Evolutionary conservation across 2,329 filamentous ascomycete species (phyloP).

Genomic region (Zymoseptoria crescenta): DNA sequence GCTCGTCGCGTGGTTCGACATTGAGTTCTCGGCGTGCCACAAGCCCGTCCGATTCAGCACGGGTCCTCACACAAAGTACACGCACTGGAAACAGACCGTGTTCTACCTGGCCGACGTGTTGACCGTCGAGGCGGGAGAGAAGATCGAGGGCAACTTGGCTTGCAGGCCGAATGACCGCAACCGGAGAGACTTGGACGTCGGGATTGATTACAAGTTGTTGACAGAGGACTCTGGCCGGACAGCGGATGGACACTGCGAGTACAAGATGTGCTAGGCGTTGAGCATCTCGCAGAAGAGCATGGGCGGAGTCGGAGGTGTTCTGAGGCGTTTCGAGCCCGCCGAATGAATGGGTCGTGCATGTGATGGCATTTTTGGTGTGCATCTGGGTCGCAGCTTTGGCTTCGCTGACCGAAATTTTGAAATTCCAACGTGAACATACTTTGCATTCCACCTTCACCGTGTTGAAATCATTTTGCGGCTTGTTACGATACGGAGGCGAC

Average conservation of each 20-base stretch:
- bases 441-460: not conserved
- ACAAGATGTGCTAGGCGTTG: conserved; percentile 55
- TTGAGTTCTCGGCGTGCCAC: conserved; percentile 96
- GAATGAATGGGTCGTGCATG: conserved; percentile 1
- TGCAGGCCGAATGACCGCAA: conserved; percentile 93
- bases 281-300: conserved; percentile 4
- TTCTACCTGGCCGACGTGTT: conserved; percentile 94
- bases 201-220: conserved; percentile 71
- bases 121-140: conserved; percentile 82
- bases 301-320: conserved; percentile 6
- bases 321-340: conserved; percentile 4
- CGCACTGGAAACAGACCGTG: conserved; percentile 99
- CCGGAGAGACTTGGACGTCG: conserved; percentile 88
- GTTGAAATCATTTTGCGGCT: not conserved
- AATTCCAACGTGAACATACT: not conserved
- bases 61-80: conserved; percentile 96
- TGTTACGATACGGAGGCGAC: not conserved
- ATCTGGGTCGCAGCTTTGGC: conserved; percentile 31
- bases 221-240: conserved; percentile 64
- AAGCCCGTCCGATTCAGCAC: conserved; percentile 96
- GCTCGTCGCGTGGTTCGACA: conserved; percentile 97
- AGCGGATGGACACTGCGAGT: conserved; percentile 63
- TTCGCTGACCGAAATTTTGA: conserved; percentile 26
- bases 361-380: not conserved
- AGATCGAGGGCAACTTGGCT: conserved; percentile 62